Evolutionary conservation across 1,284 basidiomycete species (phyloP).

Genomic region (Heliocybe sulcata): DNA sequence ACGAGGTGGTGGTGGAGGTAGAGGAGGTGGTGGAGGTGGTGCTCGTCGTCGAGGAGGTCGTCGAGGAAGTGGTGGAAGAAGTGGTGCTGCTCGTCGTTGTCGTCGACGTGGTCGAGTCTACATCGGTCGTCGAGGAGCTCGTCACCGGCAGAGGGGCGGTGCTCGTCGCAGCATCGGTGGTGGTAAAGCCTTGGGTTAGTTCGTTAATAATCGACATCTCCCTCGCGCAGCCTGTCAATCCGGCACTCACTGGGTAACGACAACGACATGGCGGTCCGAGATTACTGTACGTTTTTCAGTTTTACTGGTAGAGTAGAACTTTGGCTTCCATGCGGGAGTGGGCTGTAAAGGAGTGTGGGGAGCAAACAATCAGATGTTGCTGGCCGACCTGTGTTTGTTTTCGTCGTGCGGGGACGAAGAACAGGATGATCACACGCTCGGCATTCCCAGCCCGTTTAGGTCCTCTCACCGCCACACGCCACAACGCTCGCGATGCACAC

Average conservation of each 20-base stretch:
- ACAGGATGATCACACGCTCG: background rate
- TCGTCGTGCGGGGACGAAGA: background rate
- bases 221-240: background rate
- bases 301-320: background rate
- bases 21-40: conserved; percentile 4
- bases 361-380: background rate
- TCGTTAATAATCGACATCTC: background rate
- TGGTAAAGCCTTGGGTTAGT: background rate
- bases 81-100: conserved; percentile 3
- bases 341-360: background rate
- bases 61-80: conserved; percentile 3
- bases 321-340: background rate
- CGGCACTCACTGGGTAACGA: background rate
- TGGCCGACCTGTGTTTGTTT: background rate
- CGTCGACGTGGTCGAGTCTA: conserved; percentile 6
- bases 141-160: conserved; percentile 7
- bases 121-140: conserved; percentile 10
- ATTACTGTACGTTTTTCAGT: background rate
- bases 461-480: background rate
- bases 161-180: conserved; percentile 4
- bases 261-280: background rate
- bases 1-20: conserved; percentile 4
- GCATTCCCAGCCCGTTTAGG: background rate
- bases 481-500: background rate
- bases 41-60: conserved; percentile 3